Base-by-base conservation (phyloP, 305 asterid species). In the Fraxinus floribunda region DNA sequence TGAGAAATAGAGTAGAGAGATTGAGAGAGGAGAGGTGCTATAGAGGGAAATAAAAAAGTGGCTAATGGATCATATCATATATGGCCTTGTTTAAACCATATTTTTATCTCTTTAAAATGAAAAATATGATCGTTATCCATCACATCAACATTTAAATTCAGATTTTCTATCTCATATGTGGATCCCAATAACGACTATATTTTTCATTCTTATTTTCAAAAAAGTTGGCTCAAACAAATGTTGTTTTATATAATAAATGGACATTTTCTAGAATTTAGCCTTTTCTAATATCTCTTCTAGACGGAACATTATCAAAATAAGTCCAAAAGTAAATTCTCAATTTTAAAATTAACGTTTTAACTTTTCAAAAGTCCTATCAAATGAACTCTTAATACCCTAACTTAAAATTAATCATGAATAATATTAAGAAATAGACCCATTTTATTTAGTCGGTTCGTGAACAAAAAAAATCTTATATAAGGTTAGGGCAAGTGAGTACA, bases 11-110 rank as follows among this genome's bases (percentile, higher is more conserved):
- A 20, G 32, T 64, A 1, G 41, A 38, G 41, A 35, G 5, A 38
- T 38, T 20, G 36, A 26, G 74, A 66, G 74, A 4, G 38, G 75
- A 13, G 75, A 11, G 75, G 39, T 30, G 41, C 20, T 68, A 68
- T 15, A 70, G 75, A 30, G 24, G 52, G 13, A 6, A 8, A 66
- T 26, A 30, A 13, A 11, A 46, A 10, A 1, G n/a, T 80, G 88
- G 89, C 79, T 78, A 66, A 62, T 70, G 75, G 39, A 70, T 70
- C 24, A 70, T 34, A 10, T 4, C 32, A 29, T 29, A 29, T 29
- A 29, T 29, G 30, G 3, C 3, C 3, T 29, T 29, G 32, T 29
- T 29, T 29, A 1, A 29, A 3, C 3, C 32, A 29, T 29, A 29
- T 29, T 29, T 29, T 29, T 29, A 1, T 29, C 32, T 29, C 32